A percentile compares a stretch with the other conserved stretches of the same genome.
Conservation (phyloP, 257 asterid genomes). For the Datura wrightii region DNA sequence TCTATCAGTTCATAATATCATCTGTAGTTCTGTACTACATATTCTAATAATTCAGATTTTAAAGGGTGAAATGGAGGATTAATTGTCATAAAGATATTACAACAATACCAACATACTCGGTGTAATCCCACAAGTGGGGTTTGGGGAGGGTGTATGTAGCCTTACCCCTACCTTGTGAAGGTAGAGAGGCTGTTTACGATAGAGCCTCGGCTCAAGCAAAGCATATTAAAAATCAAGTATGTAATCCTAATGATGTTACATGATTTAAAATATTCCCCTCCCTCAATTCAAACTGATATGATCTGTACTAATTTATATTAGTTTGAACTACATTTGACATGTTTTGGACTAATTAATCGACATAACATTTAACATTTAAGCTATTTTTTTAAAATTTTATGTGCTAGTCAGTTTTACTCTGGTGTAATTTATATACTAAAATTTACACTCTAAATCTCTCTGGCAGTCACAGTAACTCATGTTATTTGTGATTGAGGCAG, state of each 20-base stretch:
- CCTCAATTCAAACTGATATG: background rate
- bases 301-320: background rate
- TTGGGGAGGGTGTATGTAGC: too few relatives aligned
- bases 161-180: background rate
- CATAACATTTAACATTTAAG: background rate
- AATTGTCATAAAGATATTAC: constrained; percentile 2
- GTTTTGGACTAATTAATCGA: background rate
- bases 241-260: background rate
- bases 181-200: background rate
- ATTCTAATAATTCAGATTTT: background rate
- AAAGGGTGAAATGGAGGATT: constrained; percentile 9
- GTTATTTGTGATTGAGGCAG: background rate
- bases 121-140: too few relatives aligned
- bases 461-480: background rate
- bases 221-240: background rate
- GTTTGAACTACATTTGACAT: background rate
- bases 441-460: background rate
- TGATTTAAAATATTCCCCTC: background rate
- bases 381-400: background rate
- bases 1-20: constrained; percentile 5
- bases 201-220: background rate
- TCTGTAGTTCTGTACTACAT: background rate
- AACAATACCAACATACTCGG: too few relatives aligned
- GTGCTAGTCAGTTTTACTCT: background rate
- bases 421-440: background rate